Conservation (phyloP, 805 yeast species). For the Candida qinlingensis region DNA sequence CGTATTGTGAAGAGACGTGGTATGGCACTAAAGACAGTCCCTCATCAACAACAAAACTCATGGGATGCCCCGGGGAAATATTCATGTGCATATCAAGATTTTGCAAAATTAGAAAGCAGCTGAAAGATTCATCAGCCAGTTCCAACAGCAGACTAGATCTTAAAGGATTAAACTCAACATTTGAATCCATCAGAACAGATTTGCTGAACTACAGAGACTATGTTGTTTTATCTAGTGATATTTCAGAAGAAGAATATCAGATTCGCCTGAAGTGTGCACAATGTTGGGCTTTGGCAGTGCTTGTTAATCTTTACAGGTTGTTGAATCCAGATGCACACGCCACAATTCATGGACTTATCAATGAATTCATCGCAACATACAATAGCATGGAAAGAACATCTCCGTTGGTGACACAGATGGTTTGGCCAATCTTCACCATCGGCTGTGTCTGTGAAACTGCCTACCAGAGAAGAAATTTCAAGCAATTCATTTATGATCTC, state of each 20-base stretch:
- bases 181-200: slow-evolving; percentile 30
- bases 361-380: slow-evolving; percentile 45
- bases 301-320: slow-evolving; percentile 28
- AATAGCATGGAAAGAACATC: slow-evolving; percentile 39
- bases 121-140: slow-evolving; percentile 19
- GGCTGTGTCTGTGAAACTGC: slow-evolving; percentile 37
- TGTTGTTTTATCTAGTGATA: slow-evolving; percentile 25
- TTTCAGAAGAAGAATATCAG: slow-evolving; percentile 28
- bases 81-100: slow-evolving; percentile 42
- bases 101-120: slow-evolving; percentile 31
- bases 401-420: slow-evolving; percentile 55
- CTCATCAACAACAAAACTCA: slow-evolving; percentile 46
- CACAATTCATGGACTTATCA: slow-evolving; percentile 28
- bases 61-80: slow-evolving; percentile 59
- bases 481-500: slow-evolving; percentile 34
- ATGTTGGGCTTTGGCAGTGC: slow-evolving; percentile 45
- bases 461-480: slow-evolving; percentile 28
- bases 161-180: slow-evolving; percentile 18
- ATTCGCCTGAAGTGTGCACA: slow-evolving; percentile 47
- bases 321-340: slow-evolving; percentile 28
- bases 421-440: slow-evolving; percentile 53
- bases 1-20: slow-evolving; percentile 48
- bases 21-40: slow-evolving; percentile 39
- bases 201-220: slow-evolving; percentile 44
- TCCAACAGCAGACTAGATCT: slow-evolving; percentile 4